Base-by-base conservation (phyloP, 163 green algal species). In the Coccomyxa subellipsoidea region DNA sequence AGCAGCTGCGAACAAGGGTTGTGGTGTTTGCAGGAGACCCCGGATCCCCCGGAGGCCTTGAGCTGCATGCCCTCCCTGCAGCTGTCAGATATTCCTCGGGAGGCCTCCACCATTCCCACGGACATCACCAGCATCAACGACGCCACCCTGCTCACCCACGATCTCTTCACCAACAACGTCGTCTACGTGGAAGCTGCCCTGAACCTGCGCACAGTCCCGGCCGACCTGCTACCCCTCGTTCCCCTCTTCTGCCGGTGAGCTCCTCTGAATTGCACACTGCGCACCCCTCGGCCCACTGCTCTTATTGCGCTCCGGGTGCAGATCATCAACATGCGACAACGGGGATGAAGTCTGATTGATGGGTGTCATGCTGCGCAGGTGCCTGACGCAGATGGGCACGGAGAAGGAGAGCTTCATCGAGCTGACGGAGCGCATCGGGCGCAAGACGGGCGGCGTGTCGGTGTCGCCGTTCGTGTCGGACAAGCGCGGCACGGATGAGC, bases 101-200 rank as follows among this genome's bases (percentile, higher is more conserved):
- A 92, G 77, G 92, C 93, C 78, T 90, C 87, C 76, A 92, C 87
- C 80, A 91, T 97, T 18, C 93, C 93, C 40, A 94, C 88, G 35
- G 87, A 83, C 54, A 73, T 92, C 37, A 80, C 47, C 8, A 38
- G 82, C 32, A 35, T 76, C 37, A 54, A 88, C 4, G 93, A 92
- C 69, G 90, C 93, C 59, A 97, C 91, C 4, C 69, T 98, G 79
- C 91, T 99, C n/a, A 87, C 76, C 10, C 97, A 99, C 87, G 97
- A 99, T 84, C 89, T 99, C 21, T 98, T 99, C 90, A 99, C 97
- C 53, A 99, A 99, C 87, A 93, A 98, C 80, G 92, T 99, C 40
- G 88, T 99, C 59, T 99, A 99, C 88, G 84, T 95, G 23, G 96
- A 99, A 78, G 85, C 88, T 7, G 94, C 88, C 0, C 88, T 98